Evolutionary conservation across 2,329 filamentous ascomycete species (phyloP), one percentile per base, ranked within the genome.

Genomic region (Plectosphaerella sp.): DNA sequence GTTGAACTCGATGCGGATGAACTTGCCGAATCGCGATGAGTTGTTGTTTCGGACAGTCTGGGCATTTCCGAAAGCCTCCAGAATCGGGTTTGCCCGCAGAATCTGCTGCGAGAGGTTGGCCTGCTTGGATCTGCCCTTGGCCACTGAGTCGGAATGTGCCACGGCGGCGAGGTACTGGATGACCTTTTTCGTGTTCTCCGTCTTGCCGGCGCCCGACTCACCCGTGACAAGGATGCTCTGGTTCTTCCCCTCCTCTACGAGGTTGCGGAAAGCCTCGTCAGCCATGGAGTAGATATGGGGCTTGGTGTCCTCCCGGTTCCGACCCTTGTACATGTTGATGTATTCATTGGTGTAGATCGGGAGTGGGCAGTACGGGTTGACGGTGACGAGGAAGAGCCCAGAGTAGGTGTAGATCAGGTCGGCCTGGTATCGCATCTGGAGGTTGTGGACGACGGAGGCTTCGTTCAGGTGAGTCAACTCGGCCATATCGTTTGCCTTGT

Each of bases 401-500:
- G 94, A 99, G 69, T 99, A 99, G 20, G 94, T 99, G 76, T 95
- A 99, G 61, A 99, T 99, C 55, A 99, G 75, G 71, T 99, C 94
- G 45, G 94, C 83, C 69, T 97, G 91, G 67, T 99, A 99, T 71
- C 94, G 81, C 78, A 90, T 93, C 61, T 96, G 88, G 52, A 99
- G 80, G 66, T 99, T 99, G 73, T 99, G 92, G 49, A 99, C 92
- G 49, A 99, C 94, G 0, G 94, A 97, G 20, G 93, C 89, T 73
- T 99, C 94, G 71, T 99, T 99, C 58, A 99, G 77, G 70, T 99
- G 94, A 6, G 94, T 99, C 64, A 99, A 80, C 69, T 99, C 94
- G 22, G 95, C 94, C 94, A 99, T 99, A 70, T 99, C 95, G 73
- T 95, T 91, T 58, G 93, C 93, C 72, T 97, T 99, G 80, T 99